Evolutionary conservation across 306 rosid genomes (phyloP), one percentile per base, ranked within the genome.

Genomic region (Cucumis cinereus): DNA sequence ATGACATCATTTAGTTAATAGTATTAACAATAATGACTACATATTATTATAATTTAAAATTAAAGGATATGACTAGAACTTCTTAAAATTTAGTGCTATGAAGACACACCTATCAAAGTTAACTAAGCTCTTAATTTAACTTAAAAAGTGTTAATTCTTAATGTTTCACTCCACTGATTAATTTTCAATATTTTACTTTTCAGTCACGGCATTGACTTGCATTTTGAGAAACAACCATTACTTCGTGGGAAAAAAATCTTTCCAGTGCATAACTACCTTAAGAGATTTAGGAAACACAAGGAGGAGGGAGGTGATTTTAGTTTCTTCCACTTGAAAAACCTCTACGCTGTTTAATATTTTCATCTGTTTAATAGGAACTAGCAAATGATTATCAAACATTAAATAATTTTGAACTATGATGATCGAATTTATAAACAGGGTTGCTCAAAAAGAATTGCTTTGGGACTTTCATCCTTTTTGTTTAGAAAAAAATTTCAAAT

Each of bases 141-240:
- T 60, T 15, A 11, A 14, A 60, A 69, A 13, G 35, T 8, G n/a
- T 73, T 15, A 23, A 23, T 14, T 22, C 4, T 22, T 45, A 38
- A 43, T 53, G 41, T 33, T 23, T 17, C 30, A 53, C 35, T 73
- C 15, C 62, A 73, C 1, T 53, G 33, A 33, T 52, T 45, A 50
- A 36, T 9, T 28, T 47, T n/a, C n/a, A 1, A 77, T 60, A 33
- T 56, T 69, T 62, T 28, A 36, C 78, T 72, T 76, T 87, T 75
- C 83, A 93, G 98, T 76, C 87, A 93, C 63, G 88, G 66, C 50
- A 84, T 84, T 69, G 74, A 73, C 72, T 80, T 93, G 81, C 12
- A n/a, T 41, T 90, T 74, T 87, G 88, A 62, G 40, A 45, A 77
- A 69, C 88, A 90, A 73, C 75, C 49, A 6, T 82, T 93, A 14